Evolutionary conservation across 768 basidiomycete species (phyloP).

Genomic region (Suillus bovinus): DNA sequence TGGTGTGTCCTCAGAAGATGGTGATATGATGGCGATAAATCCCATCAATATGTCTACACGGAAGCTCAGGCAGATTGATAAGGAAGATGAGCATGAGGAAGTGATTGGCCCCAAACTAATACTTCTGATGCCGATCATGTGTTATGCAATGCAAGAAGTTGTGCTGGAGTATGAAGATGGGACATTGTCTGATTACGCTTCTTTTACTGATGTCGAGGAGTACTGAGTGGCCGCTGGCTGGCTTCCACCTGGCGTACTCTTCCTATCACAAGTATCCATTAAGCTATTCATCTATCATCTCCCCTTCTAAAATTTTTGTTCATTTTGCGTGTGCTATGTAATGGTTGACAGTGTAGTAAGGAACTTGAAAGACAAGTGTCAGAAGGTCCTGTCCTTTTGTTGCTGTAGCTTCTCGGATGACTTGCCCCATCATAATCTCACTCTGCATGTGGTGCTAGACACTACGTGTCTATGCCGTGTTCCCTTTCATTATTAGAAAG

Average conservation of each 20-base stretch:
- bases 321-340: too few relatives aligned
- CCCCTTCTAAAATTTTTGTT: too few relatives aligned
- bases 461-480: too few relatives aligned
- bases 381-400: too few relatives aligned
- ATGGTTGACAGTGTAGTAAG: too few relatives aligned
- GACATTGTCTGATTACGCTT: constrained; percentile 78
- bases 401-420: too few relatives aligned
- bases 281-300: constrained; percentile 2
- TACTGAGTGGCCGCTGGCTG: constrained; percentile 43
- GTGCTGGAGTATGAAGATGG: constrained; percentile 81
- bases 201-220: constrained; percentile 68
- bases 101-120: constrained; percentile 72
- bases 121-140: constrained; percentile 78
- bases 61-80: constrained; percentile 47
- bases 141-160: constrained; percentile 82
- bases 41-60: constrained; percentile 38
- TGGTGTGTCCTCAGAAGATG: constrained; percentile 42
- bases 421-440: too few relatives aligned
- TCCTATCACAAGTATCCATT: constrained; percentile 3
- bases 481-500: too few relatives aligned
- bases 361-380: too few relatives aligned
- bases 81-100: constrained; percentile 54
- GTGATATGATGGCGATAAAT: constrained; percentile 49
- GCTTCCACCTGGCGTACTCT: constrained; percentile 7
- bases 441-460: too few relatives aligned